Base-by-base conservation (phyloP, 129 eudicot genomes). In the Escallonia rubra region DNA sequence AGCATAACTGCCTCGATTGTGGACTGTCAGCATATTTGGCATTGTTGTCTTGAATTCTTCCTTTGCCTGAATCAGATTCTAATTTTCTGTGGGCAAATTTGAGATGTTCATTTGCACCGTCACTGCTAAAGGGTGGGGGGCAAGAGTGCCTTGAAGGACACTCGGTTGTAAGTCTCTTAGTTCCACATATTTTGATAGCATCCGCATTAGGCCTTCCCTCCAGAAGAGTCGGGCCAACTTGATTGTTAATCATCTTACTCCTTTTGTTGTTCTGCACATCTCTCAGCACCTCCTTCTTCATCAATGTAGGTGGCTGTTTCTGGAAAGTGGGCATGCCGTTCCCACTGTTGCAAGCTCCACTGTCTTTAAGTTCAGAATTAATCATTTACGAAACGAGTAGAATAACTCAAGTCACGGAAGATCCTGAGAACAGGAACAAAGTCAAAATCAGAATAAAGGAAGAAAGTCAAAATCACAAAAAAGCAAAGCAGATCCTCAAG, bases 241-340 rank as follows among this genome's bases (percentile, higher is more conserved):
- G 83, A 69, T 70, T 68, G 62, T 60, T 77, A 46, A 41, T 71
- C 34, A 69, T 43, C 41, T 74, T 14, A 76, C 79, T 79, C 14
- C 74, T 74, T 41, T 69, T 75, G 68, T 80, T 78, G 57, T 83
- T 86, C 75, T 90, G 88, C 57, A 90, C 83, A 61, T 84, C 91
- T 78, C 81, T 82, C 16, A 84, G 71, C 13, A 87, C 91, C 43
- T 76, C 74, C 83, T 84, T 86, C 62, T 80, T 86, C 7, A 75
- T 15, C 49, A 83, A 73, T 72, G 39, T 53, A 57, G 79, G 61
- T 9, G 75, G 69, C 56, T 65, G 90, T 78, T 86, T 81, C 51
- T 72, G 77, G 49, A 55, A 66, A 43, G 77, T 64, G 45, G 79
- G 67, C 38, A 70, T 11, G 48, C 59, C 76, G 13, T 66, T 67